Conservation (phyloP, 371 early-diverging fungal genomes). For the Syncephalastrum monosporum region DNA sequence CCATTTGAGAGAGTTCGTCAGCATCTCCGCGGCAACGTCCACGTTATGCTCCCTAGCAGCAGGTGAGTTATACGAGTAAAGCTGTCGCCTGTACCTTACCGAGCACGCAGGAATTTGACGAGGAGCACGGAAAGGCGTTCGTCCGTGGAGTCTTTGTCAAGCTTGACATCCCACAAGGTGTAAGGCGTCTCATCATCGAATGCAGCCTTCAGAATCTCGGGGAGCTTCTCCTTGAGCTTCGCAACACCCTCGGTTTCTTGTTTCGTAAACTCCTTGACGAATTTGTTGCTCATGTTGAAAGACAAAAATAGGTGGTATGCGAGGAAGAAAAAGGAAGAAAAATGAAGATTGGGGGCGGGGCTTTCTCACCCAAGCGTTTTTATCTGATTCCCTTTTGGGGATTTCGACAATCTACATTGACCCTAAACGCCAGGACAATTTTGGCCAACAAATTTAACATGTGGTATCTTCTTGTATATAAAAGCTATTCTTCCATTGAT, state of each 20-base stretch:
- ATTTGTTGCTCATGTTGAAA: conserved; percentile 7
- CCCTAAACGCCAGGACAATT: too few species aligned
- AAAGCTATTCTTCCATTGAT: too few species aligned
- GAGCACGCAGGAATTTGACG: conserved; percentile 57
- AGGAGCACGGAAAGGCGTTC: conserved; percentile 55
- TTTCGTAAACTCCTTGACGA: conserved; percentile 34
- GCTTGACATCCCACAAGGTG: conserved; percentile 51
- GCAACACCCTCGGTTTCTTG: conserved; percentile 40
- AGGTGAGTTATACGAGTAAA: background rate
- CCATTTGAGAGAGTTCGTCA: conserved; percentile 53
- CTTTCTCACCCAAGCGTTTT: too few species aligned
- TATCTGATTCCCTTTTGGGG: too few species aligned
- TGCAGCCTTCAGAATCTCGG: conserved; percentile 38
- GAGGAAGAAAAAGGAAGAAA: too few species aligned
- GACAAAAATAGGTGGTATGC: too few species aligned
- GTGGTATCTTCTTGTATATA: too few species aligned
- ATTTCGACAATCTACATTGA: too few species aligned
- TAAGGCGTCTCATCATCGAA: conserved; percentile 29
- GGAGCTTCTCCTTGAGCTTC: conserved; percentile 45
- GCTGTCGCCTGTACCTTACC: conserved; percentile 22
- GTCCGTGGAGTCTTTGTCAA: conserved; percentile 45
- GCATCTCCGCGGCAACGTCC: conserved; percentile 45
- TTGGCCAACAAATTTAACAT: too few species aligned
- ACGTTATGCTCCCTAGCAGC: conserved; percentile 33
- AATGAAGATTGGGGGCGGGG: too few species aligned